Conservation (phyloP, 148 eudicot genomes). For the Dysphania ambrosioides region DNA sequence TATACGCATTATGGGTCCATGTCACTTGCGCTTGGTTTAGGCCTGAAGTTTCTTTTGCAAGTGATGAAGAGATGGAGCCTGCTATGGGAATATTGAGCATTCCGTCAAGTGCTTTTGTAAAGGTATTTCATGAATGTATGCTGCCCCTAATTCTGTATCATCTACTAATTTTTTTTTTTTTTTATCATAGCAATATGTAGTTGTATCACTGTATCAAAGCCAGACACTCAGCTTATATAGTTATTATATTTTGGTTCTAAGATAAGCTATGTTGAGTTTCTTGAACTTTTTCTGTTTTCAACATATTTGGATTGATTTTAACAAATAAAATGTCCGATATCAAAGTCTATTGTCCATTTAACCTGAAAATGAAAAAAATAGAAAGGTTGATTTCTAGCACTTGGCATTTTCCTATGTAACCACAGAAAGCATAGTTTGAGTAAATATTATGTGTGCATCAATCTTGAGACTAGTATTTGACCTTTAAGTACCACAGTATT, state of each 20-base stretch:
- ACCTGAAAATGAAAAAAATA: neutral
- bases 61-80: constrained; percentile 98
- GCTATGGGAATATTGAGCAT: constrained; percentile 94
- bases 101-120: constrained; percentile 84
- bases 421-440: neutral
- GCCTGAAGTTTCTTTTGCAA: constrained; percentile 92
- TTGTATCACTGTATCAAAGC: neutral
- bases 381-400: neutral
- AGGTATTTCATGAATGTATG: constrained; percentile 43
- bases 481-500: neutral
- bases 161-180: neutral
- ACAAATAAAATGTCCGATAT: neutral
- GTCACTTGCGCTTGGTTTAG: constrained; percentile 99
- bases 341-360: neutral
- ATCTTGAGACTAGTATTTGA: neutral
- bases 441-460: neutral
- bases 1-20: constrained; percentile 88
- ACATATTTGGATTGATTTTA: neutral
- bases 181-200: neutral
- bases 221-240: neutral
- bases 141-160: neutral
- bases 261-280: too few relatives aligned
- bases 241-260: neutral
- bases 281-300: too few relatives aligned
- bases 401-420: neutral